Base-by-base conservation (phyloP, 208 protist genomes). In the Kentomonas sorsogonicus region DNA sequence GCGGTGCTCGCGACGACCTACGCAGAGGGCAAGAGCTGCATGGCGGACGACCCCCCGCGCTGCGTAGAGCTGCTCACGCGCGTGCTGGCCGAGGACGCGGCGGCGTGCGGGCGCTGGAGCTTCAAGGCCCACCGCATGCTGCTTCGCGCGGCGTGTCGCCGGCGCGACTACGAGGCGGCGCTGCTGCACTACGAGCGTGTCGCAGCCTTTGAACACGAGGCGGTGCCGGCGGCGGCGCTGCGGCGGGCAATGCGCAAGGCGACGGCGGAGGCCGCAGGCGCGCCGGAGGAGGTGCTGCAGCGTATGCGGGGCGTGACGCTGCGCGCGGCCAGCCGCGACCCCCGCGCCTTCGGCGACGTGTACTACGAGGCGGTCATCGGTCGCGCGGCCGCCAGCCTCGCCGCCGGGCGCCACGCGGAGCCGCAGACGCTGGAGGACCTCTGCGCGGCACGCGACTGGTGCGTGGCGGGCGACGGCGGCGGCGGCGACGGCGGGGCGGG, bases 111-210 rank as follows among this genome's bases (percentile, higher is more conserved):
- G 0, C 73, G 73, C 40, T 96, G 91, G 93, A 94, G 87, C 22
- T 98, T 98, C 69, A 98, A 98, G 72, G 86, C 94, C 13, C 67
- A 96, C 15, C 98, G 98, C 65, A 85, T 88, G 62, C 83, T 98
- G 22, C 77, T 92, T 20, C 86, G 92, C 44, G 64, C 93, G 25
- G 58, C 74, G 29, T 86, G 93, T 39, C 68, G 77, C 40, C 65
- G 66, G 31, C 58, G 72, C 27, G 57, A 86, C 16, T 97, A 92
- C 69, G 74, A 94, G 3, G 67, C 87, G 9, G 92, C 96, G 89
- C 36, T 94, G 20, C 51, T 66, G 10, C 78, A 79, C 44, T 97
- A 93, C 51, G 63, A 68, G 9, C 58, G 83, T 40, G 79, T 98
- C 31, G 69, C 86, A 11, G 77, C 55, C 34, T 89, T 86, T 60